Base-by-base conservation (phyloP, 73 alveolate species). In the Paramecium caudatum region DNA sequence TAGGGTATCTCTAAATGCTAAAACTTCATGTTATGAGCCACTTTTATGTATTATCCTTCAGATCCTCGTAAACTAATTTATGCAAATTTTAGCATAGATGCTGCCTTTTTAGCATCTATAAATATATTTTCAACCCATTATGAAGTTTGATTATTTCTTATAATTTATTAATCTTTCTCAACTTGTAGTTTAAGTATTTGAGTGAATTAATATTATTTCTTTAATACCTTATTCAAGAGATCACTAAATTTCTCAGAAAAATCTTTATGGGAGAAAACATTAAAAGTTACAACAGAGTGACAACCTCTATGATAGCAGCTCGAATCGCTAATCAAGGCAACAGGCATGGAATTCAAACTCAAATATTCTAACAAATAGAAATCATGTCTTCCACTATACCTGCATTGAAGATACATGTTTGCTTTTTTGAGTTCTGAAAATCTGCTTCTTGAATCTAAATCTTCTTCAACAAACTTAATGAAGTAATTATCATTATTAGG, bases 381-480 rank as follows among this genome's bases (percentile, higher is more conserved):
- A 25, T 74, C 88, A 15, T 74, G 88, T 23, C 88, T 74, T 13
- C 88, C 88, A 74, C 88, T 74, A 74, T 74, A 74, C 32, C 55
- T 74, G 21, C 55, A 27, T 45, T 74, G n/a, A 4, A 74, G 4
- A 43, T 74, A 74, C 9, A 74, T 74, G 1, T 74, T 74, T 21
- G 88, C 88, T 13, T 43, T 41, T 74, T 1, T 25, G 19, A 74
- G 43, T 45, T 12, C 43, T 12, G 36, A 19, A 16, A 41, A 45
- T 16, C 88, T 19, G 19, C 10, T 3, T 16, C 19, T 74, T n/a
- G 62, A 74, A 74, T 74, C 88, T n/a, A 41, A 23, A 39, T 36
- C 62, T 9, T 65, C 83, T 45, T 74, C 88, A 5, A 74, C 32
- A 15, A 74, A 74, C 43, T 74, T 36, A 15, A 74, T 34, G 43